These are phyloP conservation scores for Candida taoyuanica DNA, from an alignment of 805 yeast species.

Conservation along the genomic window DNA sequence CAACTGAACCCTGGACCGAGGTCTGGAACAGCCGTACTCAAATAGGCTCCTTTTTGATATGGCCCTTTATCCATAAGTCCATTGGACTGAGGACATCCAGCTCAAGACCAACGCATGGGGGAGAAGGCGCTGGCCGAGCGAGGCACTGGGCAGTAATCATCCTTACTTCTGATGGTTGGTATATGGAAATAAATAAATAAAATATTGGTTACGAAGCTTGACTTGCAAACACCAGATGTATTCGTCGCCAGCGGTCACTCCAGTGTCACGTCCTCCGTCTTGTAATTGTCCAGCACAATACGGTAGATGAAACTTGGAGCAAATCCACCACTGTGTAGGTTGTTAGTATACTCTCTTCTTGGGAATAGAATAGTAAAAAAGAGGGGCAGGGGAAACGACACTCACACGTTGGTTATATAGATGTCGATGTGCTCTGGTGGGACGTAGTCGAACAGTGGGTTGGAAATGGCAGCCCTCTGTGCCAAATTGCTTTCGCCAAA, in stretches of 20 bases:
- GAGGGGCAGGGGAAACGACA: conserved; percentile 6
- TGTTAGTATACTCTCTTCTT: no score
- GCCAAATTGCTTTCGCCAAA: conserved; percentile 67
- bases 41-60: conserved; percentile 40
- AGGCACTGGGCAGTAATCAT: conserved; percentile 49
- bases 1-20: conserved; percentile 26
- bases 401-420: conserved; percentile 78
- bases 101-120: conserved; percentile 45
- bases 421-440: conserved; percentile 94
- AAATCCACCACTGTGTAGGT: conserved; percentile 62
- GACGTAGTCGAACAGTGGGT: conserved; percentile 86
- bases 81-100: conserved; percentile 41
- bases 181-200: no score
- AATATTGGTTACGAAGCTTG: no score
- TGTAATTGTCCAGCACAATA: conserved; percentile 90
- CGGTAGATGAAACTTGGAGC: conserved; percentile 95
- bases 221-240: no score
- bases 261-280: conserved; percentile 71
- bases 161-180: no score
- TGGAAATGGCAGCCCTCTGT: conserved; percentile 74
- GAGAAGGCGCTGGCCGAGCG: conserved; percentile 46
- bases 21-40: conserved; percentile 53
- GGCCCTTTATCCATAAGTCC: conserved; percentile 38
- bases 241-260: conserved; percentile 28
- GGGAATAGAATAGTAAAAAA: not conserved